Conservation (phyloP, 805 yeast species). For the Yarrowia sp. region DNA sequence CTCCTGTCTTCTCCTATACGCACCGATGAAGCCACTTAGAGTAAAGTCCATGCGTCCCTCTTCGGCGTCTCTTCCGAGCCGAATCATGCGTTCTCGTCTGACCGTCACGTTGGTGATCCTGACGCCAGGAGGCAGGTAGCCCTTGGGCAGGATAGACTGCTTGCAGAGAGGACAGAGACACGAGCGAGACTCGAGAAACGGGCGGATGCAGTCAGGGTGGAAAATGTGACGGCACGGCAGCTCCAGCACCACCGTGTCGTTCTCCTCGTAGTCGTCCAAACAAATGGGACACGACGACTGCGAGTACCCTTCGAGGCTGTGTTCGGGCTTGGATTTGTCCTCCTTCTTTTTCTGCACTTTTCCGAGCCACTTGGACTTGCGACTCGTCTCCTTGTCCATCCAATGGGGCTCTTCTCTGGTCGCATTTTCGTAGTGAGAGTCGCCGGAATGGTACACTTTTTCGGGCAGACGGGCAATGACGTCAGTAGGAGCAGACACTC, state of each 20-base stretch:
- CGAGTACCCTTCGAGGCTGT: constrained; percentile 20
- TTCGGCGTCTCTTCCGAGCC: constrained; percentile 9
- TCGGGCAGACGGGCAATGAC: constrained; percentile 33
- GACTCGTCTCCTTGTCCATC: neutral
- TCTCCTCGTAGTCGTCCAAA: constrained; percentile 68
- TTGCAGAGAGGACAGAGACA: constrained; percentile 84
- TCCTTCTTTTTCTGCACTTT: neutral
- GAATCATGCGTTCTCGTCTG: constrained; percentile 35
- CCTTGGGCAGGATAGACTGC: constrained; percentile 39
- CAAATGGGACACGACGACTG: constrained; percentile 72
- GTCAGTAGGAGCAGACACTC: constrained; percentile 38
- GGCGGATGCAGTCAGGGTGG: constrained; percentile 81
- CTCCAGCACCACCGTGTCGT: constrained; percentile 69
- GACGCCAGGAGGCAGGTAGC: constrained; percentile 38
- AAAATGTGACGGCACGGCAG: constrained; percentile 83
- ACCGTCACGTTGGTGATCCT: constrained; percentile 38
- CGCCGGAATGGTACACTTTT: constrained; percentile 26
- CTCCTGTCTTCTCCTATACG: constrained; percentile 16
- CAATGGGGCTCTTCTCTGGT: neutral
- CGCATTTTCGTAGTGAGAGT: constrained; percentile 6
- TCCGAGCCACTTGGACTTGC: neutral
- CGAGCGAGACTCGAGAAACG: constrained; percentile 76
- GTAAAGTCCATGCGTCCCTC: constrained; percentile 6
- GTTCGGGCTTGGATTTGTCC: neutral
- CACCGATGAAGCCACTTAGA: neutral